Evolutionary conservation across 768 basidiomycete genomes (phyloP).

Genomic region (Macrolepiota fuliginosa): DNA sequence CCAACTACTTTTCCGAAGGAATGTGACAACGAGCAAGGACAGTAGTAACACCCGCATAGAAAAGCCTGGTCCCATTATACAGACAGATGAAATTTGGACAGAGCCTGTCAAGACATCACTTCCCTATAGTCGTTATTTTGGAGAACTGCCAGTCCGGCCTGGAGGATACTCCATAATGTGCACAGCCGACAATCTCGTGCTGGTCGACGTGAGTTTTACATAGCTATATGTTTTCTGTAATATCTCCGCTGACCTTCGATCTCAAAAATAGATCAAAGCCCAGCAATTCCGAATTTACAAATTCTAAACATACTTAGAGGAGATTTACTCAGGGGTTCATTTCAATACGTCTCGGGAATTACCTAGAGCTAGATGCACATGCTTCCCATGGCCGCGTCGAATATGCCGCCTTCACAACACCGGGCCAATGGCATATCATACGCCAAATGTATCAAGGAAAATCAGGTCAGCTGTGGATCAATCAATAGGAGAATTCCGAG

Average conservation of each 20-base stretch:
- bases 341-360: background rate
- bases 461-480: background rate
- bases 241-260: background rate
- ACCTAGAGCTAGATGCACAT: background rate
- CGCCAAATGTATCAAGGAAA: background rate
- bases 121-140: conserved; percentile 40
- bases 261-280: conserved; percentile 11
- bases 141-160: conserved; percentile 20
- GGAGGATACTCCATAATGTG: conserved; percentile 39
- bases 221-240: conserved; percentile 6
- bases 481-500: background rate
- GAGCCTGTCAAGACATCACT: conserved; percentile 40
- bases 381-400: background rate
- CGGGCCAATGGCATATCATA: conserved; percentile 7
- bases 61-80: conserved; percentile 17
- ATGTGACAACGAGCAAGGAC: background rate
- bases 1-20: conserved; percentile 30
- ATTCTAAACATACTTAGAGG: conserved; percentile 20
- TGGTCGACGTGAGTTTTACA: conserved; percentile 42
- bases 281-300: conserved; percentile 28
- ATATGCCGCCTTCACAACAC: background rate
- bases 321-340: background rate
- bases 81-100: conserved; percentile 34
- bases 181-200: conserved; percentile 53
- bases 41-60: background rate